A percentile compares a stretch with the other conserved stretches of the same genome.
phyloP scores from a whole-genome alignment of 192 early-diverging fungal genomes.

The Mortierella alpina region DNA sequence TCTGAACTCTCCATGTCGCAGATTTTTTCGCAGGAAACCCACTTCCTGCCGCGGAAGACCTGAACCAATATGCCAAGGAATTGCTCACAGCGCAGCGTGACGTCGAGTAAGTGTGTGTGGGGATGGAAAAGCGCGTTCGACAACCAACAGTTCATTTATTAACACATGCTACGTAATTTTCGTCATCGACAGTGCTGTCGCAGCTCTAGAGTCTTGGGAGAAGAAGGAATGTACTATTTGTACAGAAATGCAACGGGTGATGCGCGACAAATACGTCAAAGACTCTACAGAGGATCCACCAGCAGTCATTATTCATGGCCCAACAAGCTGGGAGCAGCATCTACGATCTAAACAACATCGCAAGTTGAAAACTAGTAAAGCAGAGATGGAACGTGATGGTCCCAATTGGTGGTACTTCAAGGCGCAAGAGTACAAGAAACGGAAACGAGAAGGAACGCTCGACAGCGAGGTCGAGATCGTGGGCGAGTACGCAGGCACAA shows the following conservation, averaged over 20 bases:
- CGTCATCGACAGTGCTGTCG: constrained; percentile 18
- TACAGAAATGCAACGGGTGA: constrained; percentile 54
- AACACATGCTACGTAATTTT: constrained; percentile 31
- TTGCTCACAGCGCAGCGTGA: constrained; percentile 47
- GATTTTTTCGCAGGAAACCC: constrained; percentile 53
- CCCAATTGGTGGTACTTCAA: constrained; percentile 48
- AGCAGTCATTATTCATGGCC: constrained; percentile 76
- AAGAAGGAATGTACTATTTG: constrained; percentile 80
- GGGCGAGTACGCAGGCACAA: background rate
- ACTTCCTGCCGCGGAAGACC: constrained; percentile 41
- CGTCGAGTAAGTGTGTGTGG: constrained; percentile 50
- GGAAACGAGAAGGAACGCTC: constrained; percentile 35
- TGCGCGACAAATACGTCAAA: constrained; percentile 22
- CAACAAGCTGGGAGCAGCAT: constrained; percentile 81
- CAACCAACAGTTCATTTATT: background rate
- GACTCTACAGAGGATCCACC: constrained; percentile 17
- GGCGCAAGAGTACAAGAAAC: constrained; percentile 51
- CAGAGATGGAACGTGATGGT: constrained; percentile 54
- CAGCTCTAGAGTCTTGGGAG: constrained; percentile 66
- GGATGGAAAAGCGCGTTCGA: background rate
- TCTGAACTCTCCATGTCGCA: constrained; percentile 14
- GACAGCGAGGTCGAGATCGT: constrained; percentile 1
- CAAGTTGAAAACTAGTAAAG: constrained; percentile 48
- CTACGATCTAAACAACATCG: constrained; percentile 72
- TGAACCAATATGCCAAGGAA: constrained; percentile 51